phyloP scores from a whole-genome alignment of 345 rosid genomes.

The Passiflora organensis region DNA sequence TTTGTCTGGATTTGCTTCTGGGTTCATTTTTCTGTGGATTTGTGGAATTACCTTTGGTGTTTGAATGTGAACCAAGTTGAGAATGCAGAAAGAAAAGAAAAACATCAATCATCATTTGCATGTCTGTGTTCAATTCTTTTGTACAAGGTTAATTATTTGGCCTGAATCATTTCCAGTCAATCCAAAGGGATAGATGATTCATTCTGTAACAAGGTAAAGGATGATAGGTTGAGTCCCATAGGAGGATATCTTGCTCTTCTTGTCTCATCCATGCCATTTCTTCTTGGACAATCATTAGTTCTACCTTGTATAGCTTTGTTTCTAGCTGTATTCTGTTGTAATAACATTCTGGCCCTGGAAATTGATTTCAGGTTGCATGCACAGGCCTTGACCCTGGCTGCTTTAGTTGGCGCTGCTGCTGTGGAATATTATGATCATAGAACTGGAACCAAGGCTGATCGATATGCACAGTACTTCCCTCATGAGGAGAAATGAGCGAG shows the following conservation, averaged over 20 bases:
- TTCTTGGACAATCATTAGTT: too few relatives aligned
- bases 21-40: too few relatives aligned
- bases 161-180: background rate
- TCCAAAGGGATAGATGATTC: background rate
- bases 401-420: conserved; percentile 83
- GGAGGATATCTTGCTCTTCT: background rate
- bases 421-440: conserved; percentile 83
- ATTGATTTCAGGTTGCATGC: conserved; percentile 69
- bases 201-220: background rate
- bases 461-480: conserved; percentile 46
- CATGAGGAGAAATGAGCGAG: conserved; percentile 9
- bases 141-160: too few relatives aligned
- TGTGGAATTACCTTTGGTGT: too few relatives aligned
- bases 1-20: too few relatives aligned
- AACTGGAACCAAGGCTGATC: conserved; percentile 42
- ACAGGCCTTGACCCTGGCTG: conserved; percentile 83
- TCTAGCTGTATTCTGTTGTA: background rate
- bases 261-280: background rate
- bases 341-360: background rate
- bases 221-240: background rate
- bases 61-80: too few relatives aligned
- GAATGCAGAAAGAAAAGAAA: background rate
- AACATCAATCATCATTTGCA: background rate
- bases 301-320: background rate
- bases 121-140: background rate